phyloP scores from a whole-genome alignment of 345 rosid genomes.

The Melaleuca quinquenervia region DNA sequence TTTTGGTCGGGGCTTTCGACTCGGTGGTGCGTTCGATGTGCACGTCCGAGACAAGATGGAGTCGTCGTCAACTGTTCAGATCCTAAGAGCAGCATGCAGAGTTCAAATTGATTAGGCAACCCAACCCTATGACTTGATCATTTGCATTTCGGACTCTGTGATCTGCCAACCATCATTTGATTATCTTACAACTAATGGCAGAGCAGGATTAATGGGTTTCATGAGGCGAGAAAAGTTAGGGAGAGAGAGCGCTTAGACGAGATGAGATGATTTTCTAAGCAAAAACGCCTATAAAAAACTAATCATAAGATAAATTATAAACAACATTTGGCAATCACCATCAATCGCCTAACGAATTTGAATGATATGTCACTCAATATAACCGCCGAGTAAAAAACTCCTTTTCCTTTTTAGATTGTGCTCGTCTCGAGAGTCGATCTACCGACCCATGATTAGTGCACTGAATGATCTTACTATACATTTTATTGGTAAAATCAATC shows the following conservation, averaged over 20 bases:
- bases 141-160: neutral
- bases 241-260: neutral
- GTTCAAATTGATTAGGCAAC: neutral
- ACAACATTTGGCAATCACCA: rapidly evolving
- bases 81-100: neutral
- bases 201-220: neutral
- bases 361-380: too few relatives aligned
- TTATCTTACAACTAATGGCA: neutral
- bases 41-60: neutral
- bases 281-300: neutral
- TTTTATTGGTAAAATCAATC: neutral
- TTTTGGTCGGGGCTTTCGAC: neutral
- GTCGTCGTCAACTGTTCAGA: neutral
- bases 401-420: rapidly evolving
- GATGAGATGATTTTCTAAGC: neutral
- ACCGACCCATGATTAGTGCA: too few relatives aligned
- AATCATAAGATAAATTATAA: neutral
- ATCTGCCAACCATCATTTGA: neutral
- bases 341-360: rapidly evolving
- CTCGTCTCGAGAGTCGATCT: rapidly evolving
- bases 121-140: neutral
- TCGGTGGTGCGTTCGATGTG: neutral
- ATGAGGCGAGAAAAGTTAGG: neutral
- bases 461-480: too few relatives aligned
- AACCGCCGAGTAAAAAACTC: neutral